Evolutionary conservation across 2,329 filamentous ascomycete genomes (phyloP), one percentile per base, ranked within the genome.

Genomic region (Camillea tinctor): DNA sequence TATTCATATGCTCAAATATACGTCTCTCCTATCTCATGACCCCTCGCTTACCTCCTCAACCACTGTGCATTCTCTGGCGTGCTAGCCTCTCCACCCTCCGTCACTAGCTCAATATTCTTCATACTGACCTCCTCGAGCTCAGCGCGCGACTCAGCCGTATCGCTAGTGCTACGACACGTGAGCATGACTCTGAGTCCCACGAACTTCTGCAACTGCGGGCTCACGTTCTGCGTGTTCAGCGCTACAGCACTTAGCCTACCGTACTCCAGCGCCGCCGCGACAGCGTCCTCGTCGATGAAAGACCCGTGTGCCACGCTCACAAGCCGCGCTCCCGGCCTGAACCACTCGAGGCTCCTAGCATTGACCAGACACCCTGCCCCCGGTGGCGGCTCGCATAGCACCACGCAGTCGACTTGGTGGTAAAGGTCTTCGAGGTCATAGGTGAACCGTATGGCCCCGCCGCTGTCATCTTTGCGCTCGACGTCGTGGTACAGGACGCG

Each of bases 161-260:
- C 86, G 0, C 87, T 87, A 1, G 87, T 88, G 64, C 88, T 88
- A 70, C 90, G 88, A 56, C 85, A 84, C n/a, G 88, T 85, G 57
- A 90, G 70, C 75, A 87, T 80, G 0, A 84, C 84, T 62, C 80
- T 80, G 6, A 69, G 68, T 0, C 70, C 72, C 0, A 77, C 76
- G 49, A 83, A 66, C 30, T 68, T 71, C 62, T 73, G 50, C 59
- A 89, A 70, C 22, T 78, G 74, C 26, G 75, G 69, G 67, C 84
- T 78, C 1, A 88, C 78, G 48, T 73, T 60, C 3, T 88, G 87
- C 71, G 91, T 88, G 63, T 81, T 88, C 49, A 91, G 73, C 0
- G 85, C 88, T 0, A 83, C 84, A 1, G 81, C 76, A 1, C 75
- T 73, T 0, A 91, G 62, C 0, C 71, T 68, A 0, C 82, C 84